A percentile compares a stretch with the other conserved stretches of the same genome.
These are phyloP conservation scores for Cardamine chenopodiifolia DNA, from an alignment of 345 rosid species.

Conservation along the genomic window DNA sequence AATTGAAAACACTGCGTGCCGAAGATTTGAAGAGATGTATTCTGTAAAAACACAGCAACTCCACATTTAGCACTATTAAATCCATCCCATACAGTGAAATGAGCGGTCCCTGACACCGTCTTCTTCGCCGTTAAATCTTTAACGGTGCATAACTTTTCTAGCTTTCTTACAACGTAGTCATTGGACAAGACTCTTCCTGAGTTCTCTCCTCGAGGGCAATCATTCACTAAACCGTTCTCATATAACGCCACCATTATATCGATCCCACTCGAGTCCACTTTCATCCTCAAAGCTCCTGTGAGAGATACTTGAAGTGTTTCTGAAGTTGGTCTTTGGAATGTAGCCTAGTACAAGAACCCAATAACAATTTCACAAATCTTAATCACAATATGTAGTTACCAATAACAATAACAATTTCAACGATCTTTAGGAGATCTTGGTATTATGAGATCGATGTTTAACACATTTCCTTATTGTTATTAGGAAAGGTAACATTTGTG, in stretches of 20 bases:
- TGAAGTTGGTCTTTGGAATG: slow-evolving; percentile 60
- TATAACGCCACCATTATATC: slow-evolving; percentile 76
- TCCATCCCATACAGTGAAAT: slow-evolving; percentile 64
- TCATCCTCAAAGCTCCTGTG: slow-evolving; percentile 61
- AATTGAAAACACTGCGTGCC: slow-evolving; percentile 70
- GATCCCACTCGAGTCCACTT: slow-evolving; percentile 59
- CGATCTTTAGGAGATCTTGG: background rate
- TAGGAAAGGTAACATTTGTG: background rate
- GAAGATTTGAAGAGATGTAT: slow-evolving; percentile 61
- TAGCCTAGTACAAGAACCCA: slow-evolving; percentile 51
- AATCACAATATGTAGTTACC: background rate
- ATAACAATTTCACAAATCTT: slow-evolving; percentile 9
- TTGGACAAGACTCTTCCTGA: slow-evolving; percentile 67
- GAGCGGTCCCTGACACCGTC: slow-evolving; percentile 61
- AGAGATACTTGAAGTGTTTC: slow-evolving; percentile 60
- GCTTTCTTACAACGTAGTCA: slow-evolving; percentile 77
- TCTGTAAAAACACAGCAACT: slow-evolving; percentile 62
- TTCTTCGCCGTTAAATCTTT: slow-evolving; percentile 64
- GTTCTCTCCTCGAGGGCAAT: slow-evolving; percentile 73
- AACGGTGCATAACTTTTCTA: slow-evolving; percentile 67
- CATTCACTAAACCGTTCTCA: slow-evolving; percentile 64
- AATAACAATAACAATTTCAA: background rate
- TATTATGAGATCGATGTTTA: no score
- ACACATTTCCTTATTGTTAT: no score
- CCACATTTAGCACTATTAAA: slow-evolving; percentile 71